Evolutionary conservation across 345 rosid genomes (phyloP), one percentile per base, ranked within the genome.

Genomic region (Salix suchowensis): DNA sequence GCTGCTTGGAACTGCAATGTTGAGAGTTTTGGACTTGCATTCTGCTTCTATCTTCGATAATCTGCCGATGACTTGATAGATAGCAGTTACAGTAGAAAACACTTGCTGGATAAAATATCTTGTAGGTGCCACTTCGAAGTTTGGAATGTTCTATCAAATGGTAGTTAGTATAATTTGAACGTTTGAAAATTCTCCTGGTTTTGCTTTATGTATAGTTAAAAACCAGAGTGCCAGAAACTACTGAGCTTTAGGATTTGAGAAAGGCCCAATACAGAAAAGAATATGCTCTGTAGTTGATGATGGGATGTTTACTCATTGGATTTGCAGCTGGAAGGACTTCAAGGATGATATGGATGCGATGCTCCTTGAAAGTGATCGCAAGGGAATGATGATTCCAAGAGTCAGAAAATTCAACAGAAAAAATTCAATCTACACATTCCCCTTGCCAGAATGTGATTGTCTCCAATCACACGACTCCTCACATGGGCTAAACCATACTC

Each of bases 391-490:
- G 82, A 91, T 95, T 67, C 98, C 98, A 5, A 88, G 92, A 78
- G 81, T 93, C 6, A 85, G 84, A 68, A 95, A 91, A 83, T 84
- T 93, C 84, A 93, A 91, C 88, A 81, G 98, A 34, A 91, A 95
- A 81, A 93, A 94, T 76, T 90, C 97, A 7, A 85, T 95, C 77
- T 93, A 95, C 84, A 82, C 89, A 1, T 93, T 86, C 74, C 98
- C 97, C 67, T 89, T 92, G 82, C 96, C 98, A 2, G 98, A 93
- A 78, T 91, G 97, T 44, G 84, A 86, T 26, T 95, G 97, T 79
- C 91, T 95, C 60, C 93, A 82, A 54, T 79, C 88, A 9, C 76
- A 85, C 40, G 88, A 91, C 86, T 82, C 92, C 52, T 81, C 80
- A 7, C 78, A 75, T 23, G 76, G 74, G 76, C 68, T 74, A 72